A percentile compares a stretch with the other conserved stretches of the same genome.
Conservation (phyloP, 2,329 filamentous ascomycete species). For the Intubia oerlemansii region DNA sequence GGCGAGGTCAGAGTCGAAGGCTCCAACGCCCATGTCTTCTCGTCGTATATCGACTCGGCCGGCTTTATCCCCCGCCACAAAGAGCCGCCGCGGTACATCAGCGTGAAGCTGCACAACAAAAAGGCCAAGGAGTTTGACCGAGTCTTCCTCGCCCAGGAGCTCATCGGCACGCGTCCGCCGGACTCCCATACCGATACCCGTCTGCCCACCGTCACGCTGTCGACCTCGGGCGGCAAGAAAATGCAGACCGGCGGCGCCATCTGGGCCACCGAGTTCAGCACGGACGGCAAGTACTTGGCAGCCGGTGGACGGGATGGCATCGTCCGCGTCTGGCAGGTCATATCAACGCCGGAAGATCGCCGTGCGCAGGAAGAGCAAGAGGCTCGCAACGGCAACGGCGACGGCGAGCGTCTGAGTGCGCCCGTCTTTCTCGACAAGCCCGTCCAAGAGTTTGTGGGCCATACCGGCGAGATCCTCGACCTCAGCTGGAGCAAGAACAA, state of each 20-base stretch:
- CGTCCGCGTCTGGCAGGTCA: conserved; percentile 73
- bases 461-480: conserved; percentile 71
- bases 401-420: conserved; percentile 51
- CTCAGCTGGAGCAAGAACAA: conserved; percentile 99
- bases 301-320: conserved; percentile 79
- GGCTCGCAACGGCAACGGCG: conserved; percentile 21
- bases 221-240: conserved; percentile 17
- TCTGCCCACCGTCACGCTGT: conserved; percentile 10
- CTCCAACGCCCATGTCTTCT: conserved; percentile 65
- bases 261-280: conserved; percentile 86
- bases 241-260: conserved; percentile 40
- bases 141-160: conserved; percentile 78
- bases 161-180: conserved; percentile 32
- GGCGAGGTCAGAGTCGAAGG: conserved; percentile 60
- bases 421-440: conserved; percentile 75
- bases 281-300: conserved; percentile 75
- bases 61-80: conserved; percentile 76
- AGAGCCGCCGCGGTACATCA: conserved; percentile 78
- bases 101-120: conserved; percentile 63
- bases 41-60: conserved; percentile 45
- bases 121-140: conserved; percentile 64
- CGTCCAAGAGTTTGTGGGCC: conserved; percentile 59
- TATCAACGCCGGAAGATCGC: conserved; percentile 64
- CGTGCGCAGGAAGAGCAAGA: conserved; percentile 52
- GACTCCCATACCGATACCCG: conserved; percentile 10